Evolutionary conservation across 495 filamentous ascomycete genomes (phyloP), one percentile per base, ranked within the genome.

Genomic region (Astrocystis sublimbata): DNA sequence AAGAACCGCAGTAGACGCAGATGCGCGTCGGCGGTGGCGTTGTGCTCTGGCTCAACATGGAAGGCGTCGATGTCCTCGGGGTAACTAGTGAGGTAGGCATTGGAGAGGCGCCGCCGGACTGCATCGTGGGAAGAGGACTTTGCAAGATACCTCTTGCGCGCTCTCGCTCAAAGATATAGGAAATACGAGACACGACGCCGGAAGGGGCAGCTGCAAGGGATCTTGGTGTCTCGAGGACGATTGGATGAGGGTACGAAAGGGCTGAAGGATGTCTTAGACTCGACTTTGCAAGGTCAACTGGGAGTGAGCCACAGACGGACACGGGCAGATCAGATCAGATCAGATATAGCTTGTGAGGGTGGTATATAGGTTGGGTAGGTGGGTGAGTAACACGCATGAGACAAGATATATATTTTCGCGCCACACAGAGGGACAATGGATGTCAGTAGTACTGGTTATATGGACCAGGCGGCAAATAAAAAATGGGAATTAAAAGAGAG

Each of bases 1-100:
- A 87, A 50, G 92, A 83, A 68, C 89, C 92, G 80, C 92, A 97
- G 85, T 90, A 91, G 63, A 91, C 88, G 71, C 86, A 88, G 71
- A 90, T 85, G 60, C 81, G 85, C 60, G 80, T 80, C 53, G 69
- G 76, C 65, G 73, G 73, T 9, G 66, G 71, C n/a, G 71, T 64
- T 33, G 57, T 61, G 63, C 71, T 68, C 60, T 67, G 30, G 59
- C 63, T 68, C 55, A 63, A 50, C 54, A 46, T 68, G 21, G 73
- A 67, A 30, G 69, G 59, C 1, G 72, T 73, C 5, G 67, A 42
- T 31, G 65, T 65, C 28, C 68, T 47, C 41, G 66, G 69, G 35
- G 54, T 42, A 13, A 53, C 60, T 35, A 67, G 61, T 54, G 64
- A 54, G 46, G 55, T 61, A 15, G 61, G 58, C 23, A 73, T 63